Evolutionary conservation across 1,139 yeast genomes (phyloP), one percentile per base, ranked within the genome.

Genomic region (Debaryomycetaceae sp.): DNA sequence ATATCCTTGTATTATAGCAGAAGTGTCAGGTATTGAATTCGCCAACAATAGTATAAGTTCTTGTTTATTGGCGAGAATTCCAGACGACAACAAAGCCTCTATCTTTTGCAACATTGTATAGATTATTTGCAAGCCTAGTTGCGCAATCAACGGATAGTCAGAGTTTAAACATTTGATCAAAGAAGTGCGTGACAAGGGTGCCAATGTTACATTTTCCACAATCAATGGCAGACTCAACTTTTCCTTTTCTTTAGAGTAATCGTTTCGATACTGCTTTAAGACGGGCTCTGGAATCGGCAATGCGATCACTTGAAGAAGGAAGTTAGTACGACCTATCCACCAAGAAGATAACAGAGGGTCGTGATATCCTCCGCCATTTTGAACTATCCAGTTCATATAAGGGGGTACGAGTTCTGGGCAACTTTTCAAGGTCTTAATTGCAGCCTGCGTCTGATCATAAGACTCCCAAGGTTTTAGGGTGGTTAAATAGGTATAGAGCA

Each of bases 381-480:
- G 63, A 3, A 77, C 72, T 22, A 81, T 55, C 61, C 80, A 75
- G 37, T 77, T 70, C 58, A 80, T 71, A 48, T 85, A 91, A 1
- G 91, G 87, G 1, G 89, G 79, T 1, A 87, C 73, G 30, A 92
- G 68, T 53, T 89, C 97, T 1, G 87, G 84, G 35, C 79, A 71
- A 28, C 67, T 54, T 2, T 61, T 46, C 34, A 91, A 63, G 14
- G 85, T 73, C n/a, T 64, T 58, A 7, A 79, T 54, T 1, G 75
- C 75, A 19, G 85, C 68, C 30, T 75, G 73, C 42, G 83, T 67
- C 50, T 88, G 95, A 28, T 64, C 49, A 14, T 73, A 73, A 46
- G 85, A 83, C 47, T 86, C 91, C 87, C 92, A 84, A 0, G 97
- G 95, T 53, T 86, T 87, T 48, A 91, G 67, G 18, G 73, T 67